Evolutionary conservation across 176 grass and related monocot genomes (phyloP).

Genomic region (Carex cristatella): DNA sequence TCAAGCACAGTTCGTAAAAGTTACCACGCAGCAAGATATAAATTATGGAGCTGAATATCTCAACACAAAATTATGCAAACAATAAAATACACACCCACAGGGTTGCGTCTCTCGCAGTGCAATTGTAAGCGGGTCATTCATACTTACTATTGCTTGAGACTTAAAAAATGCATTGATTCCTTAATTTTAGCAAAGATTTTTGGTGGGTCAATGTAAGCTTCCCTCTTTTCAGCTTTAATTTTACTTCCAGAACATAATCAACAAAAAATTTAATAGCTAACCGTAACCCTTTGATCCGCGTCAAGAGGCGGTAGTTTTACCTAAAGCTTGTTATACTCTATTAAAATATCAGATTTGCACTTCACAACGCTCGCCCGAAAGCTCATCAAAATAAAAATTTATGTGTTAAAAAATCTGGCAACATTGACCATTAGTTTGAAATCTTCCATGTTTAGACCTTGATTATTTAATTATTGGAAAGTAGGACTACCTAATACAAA

Average conservation of each 20-base stretch:
- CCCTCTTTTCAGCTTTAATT: background rate
- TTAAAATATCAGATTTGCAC: background rate
- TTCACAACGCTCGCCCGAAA: background rate
- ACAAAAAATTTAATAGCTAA: background rate
- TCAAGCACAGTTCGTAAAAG: background rate
- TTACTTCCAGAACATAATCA: background rate
- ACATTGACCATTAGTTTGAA: constrained; percentile 13
- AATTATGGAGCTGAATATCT: background rate
- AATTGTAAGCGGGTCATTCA: no score
- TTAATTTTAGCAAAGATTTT: background rate
- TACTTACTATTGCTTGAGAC: no score
- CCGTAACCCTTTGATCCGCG: background rate
- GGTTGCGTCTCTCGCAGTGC: no score
- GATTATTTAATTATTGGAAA: constrained; percentile 5
- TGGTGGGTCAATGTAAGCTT: background rate
- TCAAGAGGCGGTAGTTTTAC: constrained; percentile 2
- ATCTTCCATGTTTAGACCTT: background rate
- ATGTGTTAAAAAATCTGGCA: background rate
- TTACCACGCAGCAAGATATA: background rate
- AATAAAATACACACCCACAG: no score
- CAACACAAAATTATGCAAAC: background rate
- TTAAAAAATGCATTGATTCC: no score
- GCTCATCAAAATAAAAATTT: background rate
- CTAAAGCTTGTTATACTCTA: background rate
- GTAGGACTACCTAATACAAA: constrained; percentile 5